Percentiles rank a stretch among this genome's conserved stretches.
These are phyloP conservation scores for Chaetomium sp. DNA, from an alignment of 2,329 filamentous ascomycete genomes.

Conservation along the genomic window DNA sequence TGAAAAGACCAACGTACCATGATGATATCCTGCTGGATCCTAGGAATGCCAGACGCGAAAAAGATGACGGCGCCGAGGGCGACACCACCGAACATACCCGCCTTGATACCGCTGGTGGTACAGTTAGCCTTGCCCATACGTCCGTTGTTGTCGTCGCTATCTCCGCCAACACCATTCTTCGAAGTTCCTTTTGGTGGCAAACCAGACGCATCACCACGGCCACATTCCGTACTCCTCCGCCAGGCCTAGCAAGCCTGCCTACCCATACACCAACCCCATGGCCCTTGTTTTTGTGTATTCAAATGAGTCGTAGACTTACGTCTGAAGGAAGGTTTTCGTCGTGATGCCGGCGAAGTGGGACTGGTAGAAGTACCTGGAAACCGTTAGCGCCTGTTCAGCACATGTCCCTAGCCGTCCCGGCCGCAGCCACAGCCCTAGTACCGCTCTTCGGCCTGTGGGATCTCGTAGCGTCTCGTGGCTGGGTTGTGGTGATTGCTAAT, in stretches of 20 bases:
- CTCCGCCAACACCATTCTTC: not conserved
- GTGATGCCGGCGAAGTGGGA: constrained; percentile 58
- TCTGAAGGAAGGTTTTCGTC: constrained; percentile 47
- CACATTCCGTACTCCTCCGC: not conserved
- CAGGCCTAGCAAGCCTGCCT: not conserved
- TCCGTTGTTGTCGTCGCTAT: not conserved
- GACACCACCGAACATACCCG: constrained; percentile 59
- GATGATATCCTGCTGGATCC: constrained; percentile 61
- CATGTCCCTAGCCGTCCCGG: not conserved
- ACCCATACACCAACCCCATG: not conserved
- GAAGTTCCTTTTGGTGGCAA: not conserved
- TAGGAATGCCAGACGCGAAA: constrained; percentile 64
- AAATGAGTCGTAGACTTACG: constrained; percentile 50
- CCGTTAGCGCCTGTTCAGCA: constrained; percentile 37
- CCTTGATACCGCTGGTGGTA: constrained; percentile 51
- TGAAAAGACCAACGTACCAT: constrained; percentile 45
- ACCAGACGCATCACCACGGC: not conserved
- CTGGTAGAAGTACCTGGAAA: constrained; percentile 60
- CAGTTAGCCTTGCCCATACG: constrained; percentile 21
- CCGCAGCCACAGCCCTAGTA: not conserved
- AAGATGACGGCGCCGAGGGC: constrained; percentile 61
- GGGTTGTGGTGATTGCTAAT: not conserved
- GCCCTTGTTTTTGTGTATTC: not conserved
- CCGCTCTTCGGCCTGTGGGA: not conserved
- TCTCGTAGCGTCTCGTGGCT: not conserved